Evolutionary conservation across 2,329 filamentous ascomycete species (phyloP), one percentile per base, ranked within the genome.

Genomic region (Fusarium fracticaudum): DNA sequence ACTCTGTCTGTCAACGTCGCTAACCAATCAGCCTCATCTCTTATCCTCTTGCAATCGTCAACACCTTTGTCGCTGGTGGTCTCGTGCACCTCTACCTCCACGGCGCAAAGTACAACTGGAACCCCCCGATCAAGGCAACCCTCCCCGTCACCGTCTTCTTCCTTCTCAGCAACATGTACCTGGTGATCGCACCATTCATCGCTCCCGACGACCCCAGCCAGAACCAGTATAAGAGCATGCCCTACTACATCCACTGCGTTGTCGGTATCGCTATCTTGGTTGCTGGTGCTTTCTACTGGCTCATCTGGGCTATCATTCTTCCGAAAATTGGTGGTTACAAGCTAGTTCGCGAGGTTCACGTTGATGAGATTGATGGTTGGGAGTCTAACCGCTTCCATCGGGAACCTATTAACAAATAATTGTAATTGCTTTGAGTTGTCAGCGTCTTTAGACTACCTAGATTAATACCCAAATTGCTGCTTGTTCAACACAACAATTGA

Each of bases 351-450:
- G 87, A 91, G 80, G 85, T 83, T 0, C 79, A 86, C 5, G 80
- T 91, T 13, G 88, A 90, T 69, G 85, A 85, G 0, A 85, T 88
- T 47, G 90, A 92, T 78, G 90, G 91, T 4, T 92, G 91, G 91
- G 89, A 90, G 74, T 83, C 88, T 38, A 89, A 83, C 61, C 84
- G 88, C 6, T 91, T 91, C 76, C 80, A 84, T 5, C 84, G 79
- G 65, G 79, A 83, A 69, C 86, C 87, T 10, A 62, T 69, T n/a
- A 22, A 68, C 24, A 59, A 59, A n/a, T 64, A 69, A 43, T 24
- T 37, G 33, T 29, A 18, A 26, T 48, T 33, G 41, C 51, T 50
- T 61, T 37, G 43, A 69, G 51, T n/a, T 54, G 37, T 47, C 33
- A 44, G 51, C 44, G 43, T 65, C 31, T 31, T 63, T 66, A 53